phyloP scores from a whole-genome alignment of 441 rosid species.

The Kokia cookei region DNA sequence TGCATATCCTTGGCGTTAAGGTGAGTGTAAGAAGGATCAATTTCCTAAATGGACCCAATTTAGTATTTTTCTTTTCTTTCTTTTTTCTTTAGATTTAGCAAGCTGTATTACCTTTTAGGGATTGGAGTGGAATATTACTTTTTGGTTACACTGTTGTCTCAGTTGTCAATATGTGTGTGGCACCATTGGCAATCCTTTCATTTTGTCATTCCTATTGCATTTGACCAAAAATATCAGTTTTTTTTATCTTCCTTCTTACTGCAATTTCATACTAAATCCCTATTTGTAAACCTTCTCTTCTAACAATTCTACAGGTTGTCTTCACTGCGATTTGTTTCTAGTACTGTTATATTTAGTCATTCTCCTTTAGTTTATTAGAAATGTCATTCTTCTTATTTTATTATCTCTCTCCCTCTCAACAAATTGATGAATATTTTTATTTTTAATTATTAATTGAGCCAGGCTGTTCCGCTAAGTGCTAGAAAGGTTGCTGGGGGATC shows the following conservation, averaged over 20 bases:
- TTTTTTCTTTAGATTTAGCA: background rate
- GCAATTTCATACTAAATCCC: background rate
- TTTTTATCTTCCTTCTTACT: background rate
- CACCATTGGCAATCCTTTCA: background rate
- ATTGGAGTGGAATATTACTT: background rate
- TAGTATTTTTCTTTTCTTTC: background rate
- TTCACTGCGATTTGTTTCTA: background rate
- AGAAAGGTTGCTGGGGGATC: slow-evolving; percentile 86
- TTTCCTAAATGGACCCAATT: background rate
- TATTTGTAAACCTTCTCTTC: background rate
- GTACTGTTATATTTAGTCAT: background rate
- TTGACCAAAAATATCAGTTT: background rate
- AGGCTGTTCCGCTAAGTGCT: slow-evolving; percentile 98
- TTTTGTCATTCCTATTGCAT: background rate
- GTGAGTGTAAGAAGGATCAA: background rate
- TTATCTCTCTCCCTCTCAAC: background rate
- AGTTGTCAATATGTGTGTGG: background rate
- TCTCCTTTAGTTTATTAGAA: background rate
- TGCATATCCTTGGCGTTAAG: background rate
- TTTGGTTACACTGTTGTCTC: background rate
- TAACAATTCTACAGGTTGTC: background rate
- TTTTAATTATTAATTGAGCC: slow-evolving; percentile 15
- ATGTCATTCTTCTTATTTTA: background rate
- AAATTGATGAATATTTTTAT: background rate
- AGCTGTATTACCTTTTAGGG: background rate